These are phyloP conservation scores for Fonsecaea multimorphosa DNA, from an alignment of 2,329 filamentous ascomycete genomes.

Conservation along the genomic window DNA sequence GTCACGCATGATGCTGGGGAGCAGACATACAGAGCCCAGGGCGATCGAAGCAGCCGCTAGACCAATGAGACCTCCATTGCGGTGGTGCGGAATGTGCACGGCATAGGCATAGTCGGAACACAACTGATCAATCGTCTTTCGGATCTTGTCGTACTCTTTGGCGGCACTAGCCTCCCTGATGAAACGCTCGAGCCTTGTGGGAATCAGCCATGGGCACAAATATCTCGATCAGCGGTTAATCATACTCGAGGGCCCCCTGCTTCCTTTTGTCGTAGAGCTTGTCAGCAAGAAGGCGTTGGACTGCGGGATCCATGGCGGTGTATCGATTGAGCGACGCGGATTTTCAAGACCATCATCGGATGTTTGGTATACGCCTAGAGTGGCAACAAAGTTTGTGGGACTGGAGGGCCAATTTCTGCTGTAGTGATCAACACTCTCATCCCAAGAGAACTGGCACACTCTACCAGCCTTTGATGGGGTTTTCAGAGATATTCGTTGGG, in stretches of 20 bases:
- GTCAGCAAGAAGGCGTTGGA: slow-evolving; percentile 91
- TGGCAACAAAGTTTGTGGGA: neutral
- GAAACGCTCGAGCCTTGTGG: slow-evolving; percentile 77
- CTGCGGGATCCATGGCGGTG: slow-evolving; percentile 76
- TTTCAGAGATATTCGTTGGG: neutral
- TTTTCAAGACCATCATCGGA: slow-evolving; percentile 30
- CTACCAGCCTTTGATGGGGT: neutral
- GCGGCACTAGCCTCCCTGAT: slow-evolving; percentile 81
- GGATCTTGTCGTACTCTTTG: slow-evolving; percentile 80
- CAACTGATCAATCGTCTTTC: slow-evolving; percentile 90
- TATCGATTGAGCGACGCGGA: slow-evolving; percentile 16
- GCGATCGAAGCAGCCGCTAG: slow-evolving; percentile 95
- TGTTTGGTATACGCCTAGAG: neutral
- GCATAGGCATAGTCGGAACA: slow-evolving; percentile 98
- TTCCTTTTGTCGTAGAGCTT: slow-evolving; percentile 99
- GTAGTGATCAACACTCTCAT: neutral
- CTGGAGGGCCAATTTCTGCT: neutral
- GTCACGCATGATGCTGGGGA: neutral
- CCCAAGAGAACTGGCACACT: neutral
- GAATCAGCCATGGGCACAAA: slow-evolving; percentile 21
- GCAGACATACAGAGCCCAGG: slow-evolving; percentile 77
- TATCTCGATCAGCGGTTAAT: slow-evolving; percentile 1
- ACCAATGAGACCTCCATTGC: slow-evolving; percentile 95
- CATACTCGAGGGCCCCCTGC: slow-evolving; percentile 89
- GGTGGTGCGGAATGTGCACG: slow-evolving; percentile 92